Evolutionary conservation across 352 stramenopile genomes (phyloP).

Genomic region (Globisporangium parvum): DNA sequence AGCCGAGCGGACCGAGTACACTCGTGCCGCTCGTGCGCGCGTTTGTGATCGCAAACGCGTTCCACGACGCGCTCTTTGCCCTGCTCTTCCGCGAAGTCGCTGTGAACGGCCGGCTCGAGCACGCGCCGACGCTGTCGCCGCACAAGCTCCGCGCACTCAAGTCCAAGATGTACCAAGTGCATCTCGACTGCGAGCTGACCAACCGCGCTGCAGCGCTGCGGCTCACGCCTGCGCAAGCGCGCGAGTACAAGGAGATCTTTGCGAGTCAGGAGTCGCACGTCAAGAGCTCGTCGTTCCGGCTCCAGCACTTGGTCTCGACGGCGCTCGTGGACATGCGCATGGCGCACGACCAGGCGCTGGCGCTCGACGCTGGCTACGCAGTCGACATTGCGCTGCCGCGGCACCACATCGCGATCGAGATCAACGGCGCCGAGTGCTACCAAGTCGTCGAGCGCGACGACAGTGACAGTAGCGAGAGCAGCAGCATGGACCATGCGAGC

Average conservation of each 20-base stretch:
- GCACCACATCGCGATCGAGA: constrained; percentile 60
- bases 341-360: constrained; percentile 24
- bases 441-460: constrained; percentile 31
- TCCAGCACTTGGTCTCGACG: constrained; percentile 48
- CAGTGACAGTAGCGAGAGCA: constrained; percentile 1
- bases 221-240: constrained; percentile 19
- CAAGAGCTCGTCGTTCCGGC: constrained; percentile 53
- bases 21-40: constrained; percentile 42
- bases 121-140: constrained; percentile 18
- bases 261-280: constrained; percentile 33
- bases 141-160: constrained; percentile 33
- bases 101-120: constrained; percentile 32
- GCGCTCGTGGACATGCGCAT: constrained; percentile 53
- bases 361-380: constrained; percentile 36
- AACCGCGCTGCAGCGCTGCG: constrained; percentile 25
- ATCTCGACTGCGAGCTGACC: constrained; percentile 48
- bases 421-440: constrained; percentile 53
- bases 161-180: constrained; percentile 57
- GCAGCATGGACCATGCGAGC: constrained; percentile 3
- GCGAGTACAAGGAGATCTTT: constrained; percentile 43
- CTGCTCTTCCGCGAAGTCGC: constrained; percentile 41
- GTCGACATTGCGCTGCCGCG: constrained; percentile 43
- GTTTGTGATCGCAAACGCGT: constrained; percentile 46
- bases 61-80: constrained; percentile 44
- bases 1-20: constrained; percentile 17